These are phyloP conservation scores for Leccinum variicolor DNA, from an alignment of 768 basidiomycete species.

Conservation along the genomic window DNA sequence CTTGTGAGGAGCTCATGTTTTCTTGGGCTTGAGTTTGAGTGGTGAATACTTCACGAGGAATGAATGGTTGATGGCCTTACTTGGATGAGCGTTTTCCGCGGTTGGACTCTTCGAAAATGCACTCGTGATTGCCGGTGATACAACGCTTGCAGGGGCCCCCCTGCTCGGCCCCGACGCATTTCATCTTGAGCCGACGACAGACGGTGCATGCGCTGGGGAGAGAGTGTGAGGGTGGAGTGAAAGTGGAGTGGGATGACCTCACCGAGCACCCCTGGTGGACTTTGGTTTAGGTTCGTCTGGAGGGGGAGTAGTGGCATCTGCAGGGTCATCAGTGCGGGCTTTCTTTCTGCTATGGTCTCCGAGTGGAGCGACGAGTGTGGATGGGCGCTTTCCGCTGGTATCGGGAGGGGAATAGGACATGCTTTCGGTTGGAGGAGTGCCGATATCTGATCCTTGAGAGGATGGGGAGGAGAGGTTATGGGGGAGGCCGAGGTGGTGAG, in stretches of 20 bases:
- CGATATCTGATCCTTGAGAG: conserved; percentile 75
- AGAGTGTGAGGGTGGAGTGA: conserved; percentile 9
- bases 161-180: conserved; percentile 86
- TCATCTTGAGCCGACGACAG: conserved; percentile 91
- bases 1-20: conserved; percentile 81
- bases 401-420: conserved; percentile 50
- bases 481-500: conserved; percentile 54
- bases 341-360: conserved; percentile 52
- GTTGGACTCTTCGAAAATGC: conserved; percentile 96
- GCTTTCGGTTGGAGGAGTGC: conserved; percentile 67
- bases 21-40: conserved; percentile 43
- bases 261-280: conserved; percentile 85
- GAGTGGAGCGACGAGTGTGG: conserved; percentile 40
- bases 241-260: conserved; percentile 17
- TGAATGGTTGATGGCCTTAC: conserved; percentile 37
- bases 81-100: conserved; percentile 87
- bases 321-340: conserved; percentile 53
- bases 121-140: conserved; percentile 74
- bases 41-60: conserved; percentile 25
- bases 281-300: conserved; percentile 72
- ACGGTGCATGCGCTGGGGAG: conserved; percentile 78
- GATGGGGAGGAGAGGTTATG: conserved; percentile 73
- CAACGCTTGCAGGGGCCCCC: conserved; percentile 93
- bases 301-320: conserved; percentile 46
- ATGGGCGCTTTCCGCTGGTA: conserved; percentile 64